A percentile compares a stretch with the other conserved stretches of the same genome.
phyloP scores from a whole-genome alignment of 2,329 filamentous ascomycete genomes.

The Cytospora piceicola region DNA sequence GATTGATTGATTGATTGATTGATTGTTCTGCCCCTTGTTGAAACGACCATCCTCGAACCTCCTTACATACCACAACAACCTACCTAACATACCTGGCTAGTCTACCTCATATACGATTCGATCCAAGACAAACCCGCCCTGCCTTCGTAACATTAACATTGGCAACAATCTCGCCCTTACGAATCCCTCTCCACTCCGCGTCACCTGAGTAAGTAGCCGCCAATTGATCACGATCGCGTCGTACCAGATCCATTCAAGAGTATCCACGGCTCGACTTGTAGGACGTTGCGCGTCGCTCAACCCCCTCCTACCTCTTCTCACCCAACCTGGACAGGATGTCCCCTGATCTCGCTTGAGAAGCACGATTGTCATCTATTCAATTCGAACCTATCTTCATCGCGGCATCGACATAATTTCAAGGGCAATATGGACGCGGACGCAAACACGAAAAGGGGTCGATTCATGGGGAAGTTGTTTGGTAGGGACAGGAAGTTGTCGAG shows the following conservation, averaged over 20 bases:
- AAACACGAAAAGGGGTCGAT: slow-evolving; percentile 51
- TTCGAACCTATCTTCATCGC: background rate
- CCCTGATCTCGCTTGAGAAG: slow-evolving; percentile 23
- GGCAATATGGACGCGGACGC: slow-evolving; percentile 27
- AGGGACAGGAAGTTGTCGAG: slow-evolving; percentile 43
- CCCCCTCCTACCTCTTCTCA: background rate
- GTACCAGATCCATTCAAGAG: slow-evolving; percentile 19
- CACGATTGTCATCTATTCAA: slow-evolving; percentile 23
- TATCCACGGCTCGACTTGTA: background rate
- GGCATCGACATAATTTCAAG: slow-evolving; percentile 7
- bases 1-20: background rate
- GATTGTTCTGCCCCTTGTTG: background rate
- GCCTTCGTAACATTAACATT: slow-evolving; percentile 1
- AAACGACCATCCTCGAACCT: background rate
- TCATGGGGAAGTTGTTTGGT: slow-evolving; percentile 68
- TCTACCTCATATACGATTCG: background rate
- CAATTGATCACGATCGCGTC: slow-evolving; percentile 28
- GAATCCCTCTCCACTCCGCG: background rate
- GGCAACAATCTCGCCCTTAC: background rate
- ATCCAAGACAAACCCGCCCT: slow-evolving; percentile 13
- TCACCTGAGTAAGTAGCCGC: slow-evolving; percentile 4
- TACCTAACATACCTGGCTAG: background rate
- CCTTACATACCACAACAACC: background rate
- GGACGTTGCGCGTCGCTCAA: background rate
- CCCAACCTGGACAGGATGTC: slow-evolving; percentile 20